Conservation (phyloP, 225 moss, liverwort and hornwort genomes). For the Neckera pumila region DNA sequence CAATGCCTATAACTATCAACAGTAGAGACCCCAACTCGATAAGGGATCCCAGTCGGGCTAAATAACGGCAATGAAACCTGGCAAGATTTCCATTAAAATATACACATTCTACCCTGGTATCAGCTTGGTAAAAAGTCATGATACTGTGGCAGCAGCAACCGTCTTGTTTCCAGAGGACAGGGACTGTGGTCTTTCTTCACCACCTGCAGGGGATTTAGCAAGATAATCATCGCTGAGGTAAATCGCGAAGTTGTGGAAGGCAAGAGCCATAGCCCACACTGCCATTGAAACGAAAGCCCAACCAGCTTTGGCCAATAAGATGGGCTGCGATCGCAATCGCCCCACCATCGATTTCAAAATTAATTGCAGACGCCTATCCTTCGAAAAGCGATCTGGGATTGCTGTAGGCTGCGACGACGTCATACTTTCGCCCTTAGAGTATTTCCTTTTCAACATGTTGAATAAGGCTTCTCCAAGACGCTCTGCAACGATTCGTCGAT, state of each 20-base stretch:
- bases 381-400: neutral
- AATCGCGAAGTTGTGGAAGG: constrained; percentile 41
- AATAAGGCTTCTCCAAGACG: constrained; percentile 48
- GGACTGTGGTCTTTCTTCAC: neutral
- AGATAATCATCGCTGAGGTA: constrained; percentile 9
- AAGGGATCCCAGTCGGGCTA: neutral
- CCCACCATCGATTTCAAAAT: constrained; percentile 53
- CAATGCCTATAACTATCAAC: neutral
- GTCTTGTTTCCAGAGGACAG: neutral
- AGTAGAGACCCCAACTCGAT: neutral
- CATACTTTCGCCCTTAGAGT: neutral
- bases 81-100: neutral
- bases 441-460: neutral
- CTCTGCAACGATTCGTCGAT: constrained; percentile 38
- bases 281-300: constrained; percentile 42
- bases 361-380: constrained; percentile 47
- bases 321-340: constrained; percentile 42
- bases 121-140: neutral
- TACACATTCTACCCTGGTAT: neutral
- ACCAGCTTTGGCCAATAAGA: constrained; percentile 40
- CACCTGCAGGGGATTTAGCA: neutral
- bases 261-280: constrained; percentile 57
- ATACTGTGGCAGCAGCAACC: neutral
- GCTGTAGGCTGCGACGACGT: neutral
- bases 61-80: neutral